Evolutionary conservation across 2,329 filamentous ascomycete species (phyloP), one percentile per base, ranked within the genome.

Genomic region (Alternaria postmessia): DNA sequence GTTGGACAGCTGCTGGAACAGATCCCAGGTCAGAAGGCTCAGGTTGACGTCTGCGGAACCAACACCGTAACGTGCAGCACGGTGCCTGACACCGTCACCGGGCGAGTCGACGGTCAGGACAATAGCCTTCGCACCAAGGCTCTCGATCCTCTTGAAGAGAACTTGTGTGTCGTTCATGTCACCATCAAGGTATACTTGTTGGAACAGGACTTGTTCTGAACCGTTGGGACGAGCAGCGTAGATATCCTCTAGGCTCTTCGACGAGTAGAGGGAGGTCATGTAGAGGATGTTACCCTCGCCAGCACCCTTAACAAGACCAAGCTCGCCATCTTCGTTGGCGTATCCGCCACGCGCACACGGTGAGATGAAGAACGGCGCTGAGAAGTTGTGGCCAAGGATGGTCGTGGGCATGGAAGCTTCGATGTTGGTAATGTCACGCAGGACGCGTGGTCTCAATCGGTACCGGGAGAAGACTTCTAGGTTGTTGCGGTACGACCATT

Each of bases 401-500:
- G 80, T 84, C 5, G 84, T 85, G 16, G 78, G 79, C 8, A 75
- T 54, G 0, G 71, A 59, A 0, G 57, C 53, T 61, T 82, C 79
- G 44, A 80, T 71, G 20, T 76, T 74, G 46, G 72, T 75, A 58
- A 87, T 81, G 65, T 86, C 84, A n/a, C 80, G 74, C 74, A 87
- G 76, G 24, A 82, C 78, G 52, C 83, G 79, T 8, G 85, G 83
- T 51, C 81, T 79, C 42, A 86, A 76, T 49, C 77, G 77, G 67
- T 83, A 84, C 14, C 83, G 81, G 61, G 79, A 76, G 73, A 80
- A 87, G 28, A 82, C 79, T 73, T 87, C 85, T 6, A 87, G 79
- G 74, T 87, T 87, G 73, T 86, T 86, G 49, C 85, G 80, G 74
- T 86, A 86, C 1, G 80, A 77, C 81, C 82, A 87, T 74, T 87